Conservation (phyloP, 108 stramenopile species). For the Nitzschia sp. region DNA sequence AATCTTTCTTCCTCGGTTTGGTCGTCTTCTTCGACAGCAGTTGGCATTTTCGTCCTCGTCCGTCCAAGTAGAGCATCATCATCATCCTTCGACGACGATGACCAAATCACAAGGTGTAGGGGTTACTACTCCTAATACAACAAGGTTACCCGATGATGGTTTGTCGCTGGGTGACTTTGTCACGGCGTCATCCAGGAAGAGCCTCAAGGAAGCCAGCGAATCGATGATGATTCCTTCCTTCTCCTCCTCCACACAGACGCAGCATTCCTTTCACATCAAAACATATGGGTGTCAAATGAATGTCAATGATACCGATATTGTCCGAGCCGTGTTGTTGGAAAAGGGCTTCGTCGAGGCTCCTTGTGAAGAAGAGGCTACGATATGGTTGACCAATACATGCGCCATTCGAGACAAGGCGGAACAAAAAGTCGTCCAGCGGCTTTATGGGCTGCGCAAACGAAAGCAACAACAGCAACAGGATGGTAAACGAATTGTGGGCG, state of each 20-base stretch:
- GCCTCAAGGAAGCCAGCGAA: not conserved
- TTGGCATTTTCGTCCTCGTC: not conserved
- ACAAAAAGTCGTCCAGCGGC: conserved; percentile 91
- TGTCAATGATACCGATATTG: conserved; percentile 95
- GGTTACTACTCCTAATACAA: not conserved
- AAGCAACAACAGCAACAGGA: conserved; percentile 25
- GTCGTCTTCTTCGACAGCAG: not conserved
- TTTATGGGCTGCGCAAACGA: conserved; percentile 50
- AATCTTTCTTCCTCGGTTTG: too few species aligned
- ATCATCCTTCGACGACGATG: not conserved
- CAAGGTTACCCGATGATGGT: conserved; percentile 36
- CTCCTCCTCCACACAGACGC: not conserved
- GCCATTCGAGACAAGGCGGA: conserved; percentile 99
- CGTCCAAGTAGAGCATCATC: conserved; percentile 18
- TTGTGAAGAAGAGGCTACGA: conserved; percentile 53
- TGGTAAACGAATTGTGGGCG: conserved; percentile 80
- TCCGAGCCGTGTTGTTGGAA: conserved; percentile 78
- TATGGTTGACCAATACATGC: conserved; percentile 97
- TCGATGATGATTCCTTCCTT: not conserved
- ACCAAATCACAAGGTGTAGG: too few species aligned
- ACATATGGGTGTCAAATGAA: conserved; percentile 99
- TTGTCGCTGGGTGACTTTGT: conserved; percentile 40
- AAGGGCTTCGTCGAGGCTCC: conserved; percentile 32
- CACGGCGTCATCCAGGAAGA: not conserved
- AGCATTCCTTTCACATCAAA: conserved; percentile 86